Evolutionary conservation across 345 rosid genomes (phyloP).

Genomic region (Pistacia atlantica): DNA sequence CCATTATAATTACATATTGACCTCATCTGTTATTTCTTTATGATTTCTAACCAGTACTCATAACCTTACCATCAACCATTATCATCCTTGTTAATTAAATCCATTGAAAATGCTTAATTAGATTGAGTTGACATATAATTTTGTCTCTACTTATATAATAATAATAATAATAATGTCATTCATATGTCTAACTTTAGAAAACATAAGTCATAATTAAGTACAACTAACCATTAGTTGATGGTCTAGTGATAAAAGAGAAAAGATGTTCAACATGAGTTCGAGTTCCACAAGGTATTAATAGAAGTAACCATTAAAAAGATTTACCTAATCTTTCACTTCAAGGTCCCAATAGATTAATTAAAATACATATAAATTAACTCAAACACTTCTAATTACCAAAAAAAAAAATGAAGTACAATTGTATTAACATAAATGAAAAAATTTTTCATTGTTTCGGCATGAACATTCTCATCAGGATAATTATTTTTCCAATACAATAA

Average conservation of each 20-base stretch:
- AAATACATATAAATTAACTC: too few species aligned
- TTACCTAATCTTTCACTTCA: too few species aligned
- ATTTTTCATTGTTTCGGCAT: not conserved
- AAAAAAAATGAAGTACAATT: not conserved
- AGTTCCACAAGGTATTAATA: too few species aligned
- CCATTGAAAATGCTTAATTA: not conserved
- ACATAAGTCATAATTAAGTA: not conserved
- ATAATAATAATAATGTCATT: not conserved
- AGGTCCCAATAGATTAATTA: too few species aligned
- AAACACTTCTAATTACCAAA: too few species aligned
- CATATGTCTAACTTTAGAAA: not conserved
- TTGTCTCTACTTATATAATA: not conserved
- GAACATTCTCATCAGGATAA: not conserved
- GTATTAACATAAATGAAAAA: not conserved
- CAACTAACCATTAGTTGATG: too few species aligned
- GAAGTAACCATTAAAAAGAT: too few species aligned
- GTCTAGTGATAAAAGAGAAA: too few species aligned
- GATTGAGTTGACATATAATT: slow-evolving; percentile 4
- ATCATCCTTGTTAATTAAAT: not conserved
- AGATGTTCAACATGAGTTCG: too few species aligned
- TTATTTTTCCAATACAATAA: too few species aligned
- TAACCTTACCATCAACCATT: not conserved
- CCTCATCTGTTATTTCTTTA: slow-evolving; percentile 5
- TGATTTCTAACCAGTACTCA: slow-evolving; percentile 14
- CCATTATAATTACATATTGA: slow-evolving; percentile 27